Evolutionary conservation across 164 flowering plant species (phyloP), one percentile per base, ranked within the genome.

Genomic region (Pachysandra terminalis): DNA sequence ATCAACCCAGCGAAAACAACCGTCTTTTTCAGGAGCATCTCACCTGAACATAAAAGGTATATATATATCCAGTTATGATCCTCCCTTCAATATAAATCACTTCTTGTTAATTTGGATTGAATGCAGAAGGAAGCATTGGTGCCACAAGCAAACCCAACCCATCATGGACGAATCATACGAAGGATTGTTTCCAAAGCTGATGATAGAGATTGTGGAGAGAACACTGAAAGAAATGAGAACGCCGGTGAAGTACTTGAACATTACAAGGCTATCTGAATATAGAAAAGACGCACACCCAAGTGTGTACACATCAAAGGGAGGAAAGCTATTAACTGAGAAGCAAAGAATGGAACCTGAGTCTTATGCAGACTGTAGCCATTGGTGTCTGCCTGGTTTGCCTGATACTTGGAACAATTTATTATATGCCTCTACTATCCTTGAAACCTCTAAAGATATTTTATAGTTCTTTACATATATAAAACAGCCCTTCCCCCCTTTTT

Each of bases 341-440:
- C 69, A 79, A 27, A 55, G 55, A 45, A 66, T 19, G 66, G 45
- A 72, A 22, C 80, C 76, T 0, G 40, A 70, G 37, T 6, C 9
- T 12, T 69, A 63, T 27, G 75, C 85, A 6, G 96, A 87, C 69
- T 87, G 92, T 74, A 86, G 84, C 68, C 96, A 89, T 69, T 89
- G 92, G 96, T 87, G 96, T 68, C 71, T 89, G 61, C 92, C 96
- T n/a, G 92, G 96, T 10, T 45, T 89, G 49, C 96, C 92, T 9
- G 92, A 89, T 78, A 85, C 92, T 7, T 89, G 92, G 96, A 89
- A 89, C 76, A 62, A 65, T 37, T 73, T 87, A 6, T 23, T 86
- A 48, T 89, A 80, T 61, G 79, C 85, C 14, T 73, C 78, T 15
- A 45, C 76, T 27, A 57, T 74, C 40, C n/a, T 68, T 0, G 62